Percentiles rank a stretch among this genome's conserved stretches.
phyloP scores from a whole-genome alignment of 495 filamentous ascomycete species.

The Trichoderma virens region DNA sequence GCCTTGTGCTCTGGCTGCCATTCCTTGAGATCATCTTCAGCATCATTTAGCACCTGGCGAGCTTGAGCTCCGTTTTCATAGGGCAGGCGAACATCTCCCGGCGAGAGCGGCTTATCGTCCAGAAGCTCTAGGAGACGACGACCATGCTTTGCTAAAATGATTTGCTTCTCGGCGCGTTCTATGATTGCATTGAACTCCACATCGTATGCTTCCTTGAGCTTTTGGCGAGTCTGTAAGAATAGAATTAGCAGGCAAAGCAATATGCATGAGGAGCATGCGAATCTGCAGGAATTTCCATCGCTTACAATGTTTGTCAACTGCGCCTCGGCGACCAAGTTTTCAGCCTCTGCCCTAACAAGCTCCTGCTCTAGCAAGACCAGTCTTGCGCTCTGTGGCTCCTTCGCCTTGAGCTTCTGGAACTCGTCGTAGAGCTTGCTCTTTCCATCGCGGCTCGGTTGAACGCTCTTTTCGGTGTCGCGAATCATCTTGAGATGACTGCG shows the following conservation, averaged over 20 bases:
- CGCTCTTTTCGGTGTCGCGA: constrained; percentile 81
- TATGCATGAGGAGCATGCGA: not conserved
- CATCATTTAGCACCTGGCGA: constrained; percentile 81
- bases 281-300: constrained; percentile 14
- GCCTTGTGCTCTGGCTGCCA: constrained; percentile 56
- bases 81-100: constrained; percentile 62
- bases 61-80: constrained; percentile 61
- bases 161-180: constrained; percentile 93
- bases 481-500: constrained; percentile 78
- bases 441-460: constrained; percentile 84
- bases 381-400: constrained; percentile 71
- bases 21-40: constrained; percentile 73
- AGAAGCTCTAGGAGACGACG: constrained; percentile 76
- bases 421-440: constrained; percentile 84
- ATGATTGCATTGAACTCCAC: constrained; percentile 79
- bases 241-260: not conserved
- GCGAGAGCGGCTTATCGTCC: constrained; percentile 87
- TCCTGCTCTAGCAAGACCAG: constrained; percentile 87
- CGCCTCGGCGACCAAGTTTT: constrained; percentile 91
- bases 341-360: constrained; percentile 88
- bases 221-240: constrained; percentile 64
- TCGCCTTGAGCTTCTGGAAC: constrained; percentile 79
- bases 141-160: constrained; percentile 82
- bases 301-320: constrained; percentile 88
- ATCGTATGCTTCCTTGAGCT: constrained; percentile 89